Evolutionary conservation across 495 filamentous ascomycete species (phyloP).

Genomic region (Daldinia decipiens): DNA sequence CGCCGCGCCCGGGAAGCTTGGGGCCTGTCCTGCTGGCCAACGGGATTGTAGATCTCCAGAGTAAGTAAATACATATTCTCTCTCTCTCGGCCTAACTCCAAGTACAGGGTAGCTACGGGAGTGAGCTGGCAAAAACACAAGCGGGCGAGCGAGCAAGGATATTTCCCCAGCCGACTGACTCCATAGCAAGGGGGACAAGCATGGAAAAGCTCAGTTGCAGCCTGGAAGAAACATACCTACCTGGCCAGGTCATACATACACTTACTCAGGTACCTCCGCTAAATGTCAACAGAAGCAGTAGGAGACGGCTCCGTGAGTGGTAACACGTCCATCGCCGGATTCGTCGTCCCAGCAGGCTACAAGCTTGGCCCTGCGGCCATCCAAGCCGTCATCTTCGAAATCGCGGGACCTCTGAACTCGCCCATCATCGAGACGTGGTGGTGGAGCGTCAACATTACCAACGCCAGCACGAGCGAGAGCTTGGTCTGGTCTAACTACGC

Average conservation of each 20-base stretch:
- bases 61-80: not conserved
- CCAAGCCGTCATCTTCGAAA: conserved; percentile 12
- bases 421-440: conserved; percentile 8
- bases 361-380: conserved; percentile 1
- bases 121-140: conserved; percentile 4
- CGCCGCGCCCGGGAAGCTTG: conserved; percentile 1
- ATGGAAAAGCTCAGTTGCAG: not conserved
- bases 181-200: not conserved
- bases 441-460: conserved; percentile 12
- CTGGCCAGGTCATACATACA: not conserved
- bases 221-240: not conserved
- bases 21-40: conserved; percentile 10
- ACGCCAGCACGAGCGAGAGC: not conserved
- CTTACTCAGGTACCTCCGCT: not conserved
- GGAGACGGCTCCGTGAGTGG: conserved; percentile 6
- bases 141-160: not conserved
- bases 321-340: not conserved
- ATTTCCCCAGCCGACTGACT: not conserved
- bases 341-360: conserved; percentile 10
- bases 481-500: conserved; percentile 14
- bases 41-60: conserved; percentile 5
- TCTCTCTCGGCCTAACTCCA: not conserved
- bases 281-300: conserved; percentile 6
- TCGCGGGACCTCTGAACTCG: conserved; percentile 9
- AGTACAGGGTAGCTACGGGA: not conserved